phyloP scores from a whole-genome alignment of 768 basidiomycete genomes.

The Phylloporus rhodoxanthus region DNA sequence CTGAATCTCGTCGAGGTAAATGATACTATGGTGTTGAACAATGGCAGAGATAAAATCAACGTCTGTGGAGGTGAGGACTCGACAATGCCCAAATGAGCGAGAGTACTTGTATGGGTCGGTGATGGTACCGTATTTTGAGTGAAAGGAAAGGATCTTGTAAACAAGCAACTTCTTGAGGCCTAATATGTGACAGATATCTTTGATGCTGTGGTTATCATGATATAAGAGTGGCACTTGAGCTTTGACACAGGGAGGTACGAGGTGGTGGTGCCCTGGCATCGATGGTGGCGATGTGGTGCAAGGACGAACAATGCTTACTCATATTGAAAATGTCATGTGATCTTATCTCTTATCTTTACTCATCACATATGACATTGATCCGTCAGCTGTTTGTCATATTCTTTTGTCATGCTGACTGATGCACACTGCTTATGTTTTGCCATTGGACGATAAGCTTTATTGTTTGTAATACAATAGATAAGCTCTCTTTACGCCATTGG shows the following conservation, averaged over 20 bases:
- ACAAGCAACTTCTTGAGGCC: background rate
- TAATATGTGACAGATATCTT: background rate
- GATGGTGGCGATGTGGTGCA: too few relatives aligned
- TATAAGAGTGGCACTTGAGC: background rate
- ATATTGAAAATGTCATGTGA: too few relatives aligned
- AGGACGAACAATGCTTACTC: background rate
- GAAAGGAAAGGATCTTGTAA: background rate
- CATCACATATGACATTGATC: too few relatives aligned
- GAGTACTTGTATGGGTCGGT: background rate
- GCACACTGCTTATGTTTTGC: too few relatives aligned
- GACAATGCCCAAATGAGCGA: background rate
- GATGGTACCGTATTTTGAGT: background rate
- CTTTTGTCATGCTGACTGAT: too few relatives aligned
- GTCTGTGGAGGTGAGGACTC: background rate
- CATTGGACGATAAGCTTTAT: too few relatives aligned
- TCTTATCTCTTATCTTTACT: too few relatives aligned
- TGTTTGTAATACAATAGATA: too few relatives aligned
- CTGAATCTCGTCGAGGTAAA: background rate
- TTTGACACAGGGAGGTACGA: too few relatives aligned
- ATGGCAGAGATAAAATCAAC: background rate
- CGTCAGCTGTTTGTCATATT: too few relatives aligned
- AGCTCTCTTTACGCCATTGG: too few relatives aligned
- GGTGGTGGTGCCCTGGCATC: too few relatives aligned
- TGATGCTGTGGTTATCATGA: background rate
- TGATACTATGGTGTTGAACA: background rate